Conservation (phyloP, 805 yeast species). For the Komagataella ulmi region DNA sequence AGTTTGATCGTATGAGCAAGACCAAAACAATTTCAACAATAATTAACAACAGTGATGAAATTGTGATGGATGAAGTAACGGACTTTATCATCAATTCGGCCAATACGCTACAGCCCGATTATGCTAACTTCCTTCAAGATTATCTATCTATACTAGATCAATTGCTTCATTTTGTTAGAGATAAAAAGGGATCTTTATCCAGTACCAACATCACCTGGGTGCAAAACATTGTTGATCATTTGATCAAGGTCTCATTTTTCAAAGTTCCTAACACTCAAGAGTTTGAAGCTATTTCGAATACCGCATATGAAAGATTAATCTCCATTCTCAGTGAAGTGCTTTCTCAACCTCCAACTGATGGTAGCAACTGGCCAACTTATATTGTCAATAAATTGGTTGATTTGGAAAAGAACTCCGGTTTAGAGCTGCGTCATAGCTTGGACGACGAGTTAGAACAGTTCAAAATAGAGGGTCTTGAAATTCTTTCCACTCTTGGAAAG, state of each 20-base stretch:
- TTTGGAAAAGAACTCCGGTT: constrained; percentile 10
- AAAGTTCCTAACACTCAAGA: constrained; percentile 4
- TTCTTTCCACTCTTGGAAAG: constrained; percentile 29
- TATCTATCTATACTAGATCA: constrained; percentile 10
- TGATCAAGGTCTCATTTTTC: constrained; percentile 30
- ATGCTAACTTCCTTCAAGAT: constrained; percentile 1
- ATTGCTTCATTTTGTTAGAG: constrained; percentile 15
- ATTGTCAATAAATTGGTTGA: constrained; percentile 15
- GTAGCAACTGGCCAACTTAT: constrained; percentile 42
- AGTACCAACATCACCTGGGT: constrained; percentile 11
- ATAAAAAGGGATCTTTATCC: constrained; percentile 7
- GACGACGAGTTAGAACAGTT: constrained; percentile 45
- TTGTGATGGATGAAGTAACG: constrained; percentile 5
- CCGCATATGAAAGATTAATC: constrained; percentile 50
- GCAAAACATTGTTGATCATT: constrained; percentile 22
- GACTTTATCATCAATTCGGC: constrained; percentile 7
- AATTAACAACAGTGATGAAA: constrained; percentile 12
- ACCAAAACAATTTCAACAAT: constrained; percentile 46
- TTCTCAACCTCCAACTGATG: constrained; percentile 26
- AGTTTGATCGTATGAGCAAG: constrained; percentile 68
- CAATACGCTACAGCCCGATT: constrained; percentile 5
- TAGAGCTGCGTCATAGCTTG: constrained; percentile 19
- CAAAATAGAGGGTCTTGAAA: constrained; percentile 32
- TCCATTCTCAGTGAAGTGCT: constrained; percentile 54
- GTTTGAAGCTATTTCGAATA: constrained; percentile 19